Conservation (phyloP, 208 protist genomes). For the Trichomonas vaginalis region DNA sequence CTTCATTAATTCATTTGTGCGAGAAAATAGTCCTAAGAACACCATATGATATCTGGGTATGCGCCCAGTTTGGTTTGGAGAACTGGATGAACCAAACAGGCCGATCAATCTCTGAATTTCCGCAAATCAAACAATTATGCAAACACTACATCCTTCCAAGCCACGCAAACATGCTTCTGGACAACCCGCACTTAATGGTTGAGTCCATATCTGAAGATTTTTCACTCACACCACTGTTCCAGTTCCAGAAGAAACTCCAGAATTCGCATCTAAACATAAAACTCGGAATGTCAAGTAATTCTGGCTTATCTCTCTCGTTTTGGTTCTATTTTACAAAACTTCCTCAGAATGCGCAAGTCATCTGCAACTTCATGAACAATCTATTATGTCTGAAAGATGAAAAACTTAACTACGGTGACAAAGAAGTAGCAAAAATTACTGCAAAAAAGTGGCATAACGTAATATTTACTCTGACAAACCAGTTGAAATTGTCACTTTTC, state of each 20-base stretch:
- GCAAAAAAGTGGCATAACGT: not conserved
- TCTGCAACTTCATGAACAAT: not conserved
- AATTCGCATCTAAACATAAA: not conserved
- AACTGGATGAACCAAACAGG: not conserved
- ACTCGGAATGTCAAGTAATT: not conserved
- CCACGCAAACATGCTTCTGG: not conserved
- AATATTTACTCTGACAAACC: not conserved
- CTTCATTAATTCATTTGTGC: too few species aligned
- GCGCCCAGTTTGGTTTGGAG: not conserved
- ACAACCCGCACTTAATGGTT: not conserved
- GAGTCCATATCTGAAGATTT: too few species aligned
- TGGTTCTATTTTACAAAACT: not conserved
- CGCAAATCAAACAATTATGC: not conserved
- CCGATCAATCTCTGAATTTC: not conserved
- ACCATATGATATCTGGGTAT: not conserved
- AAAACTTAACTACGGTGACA: not conserved
- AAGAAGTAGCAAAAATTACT: not conserved
- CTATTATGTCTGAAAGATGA: not conserved
- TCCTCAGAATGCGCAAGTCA: not conserved
- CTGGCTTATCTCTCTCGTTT: not conserved
- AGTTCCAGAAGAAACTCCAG: not conserved
- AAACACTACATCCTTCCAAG: not conserved
- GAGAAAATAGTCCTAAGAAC: too few species aligned
- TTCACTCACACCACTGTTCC: too few species aligned
- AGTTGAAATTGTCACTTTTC: not conserved